Conservation (phyloP, 495 filamentous ascomycete genomes). For the Aspergillus haitiensis region DNA sequence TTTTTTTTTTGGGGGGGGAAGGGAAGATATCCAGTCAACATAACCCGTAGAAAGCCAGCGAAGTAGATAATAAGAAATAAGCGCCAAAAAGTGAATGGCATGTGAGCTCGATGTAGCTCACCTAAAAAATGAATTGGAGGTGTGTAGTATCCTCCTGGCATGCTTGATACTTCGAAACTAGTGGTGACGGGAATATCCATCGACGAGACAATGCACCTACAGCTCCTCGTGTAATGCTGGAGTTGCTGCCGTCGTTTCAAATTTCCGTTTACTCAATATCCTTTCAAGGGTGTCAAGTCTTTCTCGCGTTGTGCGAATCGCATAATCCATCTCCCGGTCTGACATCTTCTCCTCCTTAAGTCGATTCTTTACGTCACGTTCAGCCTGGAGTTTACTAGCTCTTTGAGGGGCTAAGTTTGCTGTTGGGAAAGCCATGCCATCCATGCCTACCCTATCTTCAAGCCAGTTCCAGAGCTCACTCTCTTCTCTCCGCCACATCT, state of each 20-base stretch:
- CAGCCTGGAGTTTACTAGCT: constrained; percentile 28
- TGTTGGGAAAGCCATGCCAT: constrained; percentile 55
- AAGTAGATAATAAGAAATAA: neutral
- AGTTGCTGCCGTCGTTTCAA: neutral
- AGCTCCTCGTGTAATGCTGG: constrained; percentile 19
- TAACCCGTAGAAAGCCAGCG: too few species aligned
- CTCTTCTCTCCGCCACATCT: constrained; percentile 90
- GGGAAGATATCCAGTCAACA: too few species aligned
- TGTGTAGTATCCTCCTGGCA: too few species aligned
- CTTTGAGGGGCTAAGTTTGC: constrained; percentile 26
- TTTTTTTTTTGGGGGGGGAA: too few species aligned
- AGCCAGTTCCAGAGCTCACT: constrained; percentile 95
- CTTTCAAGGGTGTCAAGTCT: constrained; percentile 71
- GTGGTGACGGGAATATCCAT: neutral
- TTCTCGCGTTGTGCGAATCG: constrained; percentile 83
- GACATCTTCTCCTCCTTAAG: constrained; percentile 71
- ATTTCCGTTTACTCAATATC: constrained; percentile 62
- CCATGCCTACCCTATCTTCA: constrained; percentile 80
- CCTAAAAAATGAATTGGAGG: neutral
- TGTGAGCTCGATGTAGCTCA: constrained; percentile 3
- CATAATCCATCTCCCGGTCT: constrained; percentile 78
- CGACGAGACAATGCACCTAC: constrained; percentile 3
- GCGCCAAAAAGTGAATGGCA: neutral
- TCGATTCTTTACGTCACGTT: constrained; percentile 43
- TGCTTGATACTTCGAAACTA: too few species aligned